Evolutionary conservation across 176 grass and related monocot species (phyloP).

Genomic region (Cenchrus purpureus): DNA sequence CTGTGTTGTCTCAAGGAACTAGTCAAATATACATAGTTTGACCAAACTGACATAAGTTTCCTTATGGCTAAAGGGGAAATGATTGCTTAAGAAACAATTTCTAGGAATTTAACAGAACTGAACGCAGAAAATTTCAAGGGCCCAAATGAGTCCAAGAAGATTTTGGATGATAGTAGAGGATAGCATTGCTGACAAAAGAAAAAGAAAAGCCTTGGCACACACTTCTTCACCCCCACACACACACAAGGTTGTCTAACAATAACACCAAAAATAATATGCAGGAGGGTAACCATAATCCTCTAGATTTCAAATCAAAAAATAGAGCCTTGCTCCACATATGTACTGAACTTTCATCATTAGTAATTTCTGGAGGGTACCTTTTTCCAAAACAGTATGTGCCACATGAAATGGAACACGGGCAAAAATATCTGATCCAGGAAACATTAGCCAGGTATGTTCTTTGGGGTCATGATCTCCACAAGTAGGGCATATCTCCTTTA

Average conservation of each 20-base stretch:
- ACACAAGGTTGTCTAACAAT: not conserved
- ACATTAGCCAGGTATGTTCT: slow-evolving; percentile 80
- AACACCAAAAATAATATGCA: too few relatives aligned
- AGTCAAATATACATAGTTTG: not conserved
- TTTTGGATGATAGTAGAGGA: not conserved
- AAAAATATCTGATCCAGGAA: slow-evolving; percentile 88
- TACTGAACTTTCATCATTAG: too few relatives aligned
- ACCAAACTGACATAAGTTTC: not conserved
- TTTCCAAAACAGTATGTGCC: slow-evolving; percentile 68
- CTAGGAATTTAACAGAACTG: not conserved
- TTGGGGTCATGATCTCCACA: slow-evolving; percentile 73
- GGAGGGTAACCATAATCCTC: too few relatives aligned
- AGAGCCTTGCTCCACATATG: too few relatives aligned
- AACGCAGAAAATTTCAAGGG: not conserved
- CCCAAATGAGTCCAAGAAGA: not conserved
- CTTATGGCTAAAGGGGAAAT: not conserved
- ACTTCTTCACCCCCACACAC: not conserved
- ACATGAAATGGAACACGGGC: slow-evolving; percentile 83
- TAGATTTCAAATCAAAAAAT: too few relatives aligned
- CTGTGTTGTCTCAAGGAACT: not conserved
- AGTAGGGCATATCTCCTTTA: slow-evolving; percentile 81
- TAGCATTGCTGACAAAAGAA: not conserved
- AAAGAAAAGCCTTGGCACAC: not conserved
- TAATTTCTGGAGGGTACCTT: slow-evolving; percentile 48
- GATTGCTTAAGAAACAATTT: not conserved